Conservation (phyloP, 495 filamentous ascomycete species). For the Aspergillus bertholletiae region DNA sequence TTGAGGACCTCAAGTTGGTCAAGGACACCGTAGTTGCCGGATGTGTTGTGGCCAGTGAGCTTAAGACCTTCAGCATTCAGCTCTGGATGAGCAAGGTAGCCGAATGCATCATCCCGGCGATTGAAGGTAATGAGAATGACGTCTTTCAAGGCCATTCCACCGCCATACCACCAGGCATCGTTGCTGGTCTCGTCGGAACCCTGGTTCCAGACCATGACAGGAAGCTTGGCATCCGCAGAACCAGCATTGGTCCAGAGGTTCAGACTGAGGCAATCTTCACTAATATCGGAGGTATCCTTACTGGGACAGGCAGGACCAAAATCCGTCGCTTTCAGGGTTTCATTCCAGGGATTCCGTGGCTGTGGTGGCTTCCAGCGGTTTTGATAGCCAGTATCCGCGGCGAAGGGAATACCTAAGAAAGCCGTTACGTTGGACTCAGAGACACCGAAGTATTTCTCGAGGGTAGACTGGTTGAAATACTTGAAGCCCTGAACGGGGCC, state of each 20-base stretch:
- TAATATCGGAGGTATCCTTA: constrained; percentile 8
- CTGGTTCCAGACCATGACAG: constrained; percentile 28
- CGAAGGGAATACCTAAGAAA: constrained; percentile 24
- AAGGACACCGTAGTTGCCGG: constrained; percentile 33
- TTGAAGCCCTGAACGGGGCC: constrained; percentile 27
- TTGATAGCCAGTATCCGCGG: constrained; percentile 25
- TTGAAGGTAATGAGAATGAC: constrained; percentile 69
- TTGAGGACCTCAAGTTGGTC: constrained; percentile 35
- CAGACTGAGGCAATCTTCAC: constrained; percentile 29
- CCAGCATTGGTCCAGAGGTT: constrained; percentile 29
- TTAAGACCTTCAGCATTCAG: constrained; percentile 35
- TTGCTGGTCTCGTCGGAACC: constrained; percentile 26
- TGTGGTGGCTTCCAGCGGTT: constrained; percentile 29
- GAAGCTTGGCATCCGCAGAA: constrained; percentile 22
- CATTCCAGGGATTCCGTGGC: constrained; percentile 23
- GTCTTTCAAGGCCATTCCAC: constrained; percentile 28
- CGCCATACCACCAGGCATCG: constrained; percentile 22
- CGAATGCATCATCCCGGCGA: constrained; percentile 65
- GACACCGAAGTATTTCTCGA: constrained; percentile 29
- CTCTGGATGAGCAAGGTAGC: constrained; percentile 60
- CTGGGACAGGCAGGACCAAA: constrained; percentile 25
- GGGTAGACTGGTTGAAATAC: constrained; percentile 26
- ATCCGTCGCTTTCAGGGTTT: constrained; percentile 18
- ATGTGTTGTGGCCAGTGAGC: constrained; percentile 36
- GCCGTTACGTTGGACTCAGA: constrained; percentile 48